Evolutionary conservation across 2,329 filamentous ascomycete species (phyloP).

Genomic region (Hypocreales sp.): DNA sequence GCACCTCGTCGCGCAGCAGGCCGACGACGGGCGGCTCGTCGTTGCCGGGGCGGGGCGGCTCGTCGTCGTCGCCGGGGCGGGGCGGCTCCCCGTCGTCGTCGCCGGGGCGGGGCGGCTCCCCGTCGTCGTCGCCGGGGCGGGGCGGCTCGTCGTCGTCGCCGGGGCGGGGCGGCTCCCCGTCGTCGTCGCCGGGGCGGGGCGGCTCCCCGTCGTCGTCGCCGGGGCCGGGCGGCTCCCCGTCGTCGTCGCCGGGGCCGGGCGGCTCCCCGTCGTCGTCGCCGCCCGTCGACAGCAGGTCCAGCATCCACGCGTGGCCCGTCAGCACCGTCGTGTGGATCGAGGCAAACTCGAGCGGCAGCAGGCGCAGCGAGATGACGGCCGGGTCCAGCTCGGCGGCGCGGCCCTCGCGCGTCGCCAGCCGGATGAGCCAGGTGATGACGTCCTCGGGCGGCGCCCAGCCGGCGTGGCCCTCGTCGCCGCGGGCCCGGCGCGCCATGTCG

Average conservation of each 20-base stretch:
- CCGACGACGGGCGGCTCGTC: slow-evolving; percentile 22
- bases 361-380: slow-evolving; percentile 29
- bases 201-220: too few species aligned
- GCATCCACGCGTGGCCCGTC: slow-evolving; percentile 28
- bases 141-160: too few species aligned
- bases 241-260: too few species aligned
- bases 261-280: slow-evolving; percentile 14
- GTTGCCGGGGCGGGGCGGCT: too few species aligned
- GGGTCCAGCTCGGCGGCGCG: slow-evolving; percentile 27
- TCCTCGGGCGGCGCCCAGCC: slow-evolving; percentile 33
- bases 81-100: too few species aligned
- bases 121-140: too few species aligned
- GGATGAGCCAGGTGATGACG: slow-evolving; percentile 41
- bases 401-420: slow-evolving; percentile 29
- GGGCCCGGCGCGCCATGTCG: slow-evolving; percentile 25
- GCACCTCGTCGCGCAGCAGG: slow-evolving; percentile 26
- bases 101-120: too few species aligned
- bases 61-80: too few species aligned
- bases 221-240: too few species aligned
- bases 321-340: slow-evolving; percentile 42
- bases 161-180: too few species aligned
- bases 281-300: slow-evolving; percentile 28
- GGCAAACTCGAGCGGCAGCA: slow-evolving; percentile 42
- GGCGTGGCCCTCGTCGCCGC: slow-evolving; percentile 22
- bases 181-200: too few species aligned